Evolutionary conservation across 1,284 basidiomycete genomes (phyloP), one percentile per base, ranked within the genome.

Genomic region (Moesziomyces sp.): DNA sequence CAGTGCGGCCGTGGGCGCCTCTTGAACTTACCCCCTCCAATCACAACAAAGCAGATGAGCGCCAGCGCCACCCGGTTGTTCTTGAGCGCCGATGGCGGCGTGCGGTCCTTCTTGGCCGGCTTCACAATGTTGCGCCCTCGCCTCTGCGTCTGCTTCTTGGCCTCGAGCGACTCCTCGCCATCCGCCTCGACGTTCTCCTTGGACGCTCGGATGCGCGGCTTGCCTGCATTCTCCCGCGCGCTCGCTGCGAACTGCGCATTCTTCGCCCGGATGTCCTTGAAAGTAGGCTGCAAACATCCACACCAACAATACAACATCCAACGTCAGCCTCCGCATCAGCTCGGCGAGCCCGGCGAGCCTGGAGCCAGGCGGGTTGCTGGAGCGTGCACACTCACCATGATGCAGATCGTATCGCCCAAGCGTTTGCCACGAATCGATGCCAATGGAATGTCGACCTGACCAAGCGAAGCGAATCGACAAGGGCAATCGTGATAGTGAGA

Each of bases 41-140:
- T 46, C 23, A 77, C 74, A 18, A 77, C 74, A 50, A 77, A 77
- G 28, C 54, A 47, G 11, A 77, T 63, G 33, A 77, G 26, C 0
- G 30, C 62, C 0, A 77, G 56, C 2, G 71, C 66, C 10, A 55
- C 9, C 24, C 48, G 59, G 45, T 61, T 65, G 21, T 52, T 55
- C 49, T 28, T 52, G 23, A 55, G 10, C 18, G 42, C 26, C 19
- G n/a, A 30, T 23, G 24, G 24, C 9, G 42, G 9, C 3, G n/a
- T 5, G 4, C 61, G 44, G 19, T 64, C 61, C 11, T 43, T 48
- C 4, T 40, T 45, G 4, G 69, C 58, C 1, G 64, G 70, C n/a
- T 61, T 54, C 42, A 73, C 70, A n/a, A 59, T 67, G 19, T 43
- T 44, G 16, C 58, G 43, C 5, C 52, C 68, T 6, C 46, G 30